Evolutionary conservation across 2,329 filamentous ascomycete species (phyloP), one percentile per base, ranked within the genome.

Genomic region (Pezicula rhizophila): DNA sequence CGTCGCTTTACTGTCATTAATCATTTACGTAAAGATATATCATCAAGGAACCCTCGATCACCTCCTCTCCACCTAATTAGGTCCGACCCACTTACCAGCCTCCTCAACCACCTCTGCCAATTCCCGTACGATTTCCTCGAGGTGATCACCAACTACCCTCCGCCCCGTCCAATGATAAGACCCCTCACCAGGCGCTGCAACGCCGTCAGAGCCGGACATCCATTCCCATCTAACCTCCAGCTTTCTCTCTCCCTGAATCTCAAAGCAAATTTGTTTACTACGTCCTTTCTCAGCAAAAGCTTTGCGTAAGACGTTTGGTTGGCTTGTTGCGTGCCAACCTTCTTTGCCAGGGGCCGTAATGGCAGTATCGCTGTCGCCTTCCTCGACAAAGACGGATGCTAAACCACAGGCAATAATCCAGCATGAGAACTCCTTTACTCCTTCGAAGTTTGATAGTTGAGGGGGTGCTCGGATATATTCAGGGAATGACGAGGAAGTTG

Each of bases 391-490:
- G 10, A 42, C 44, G 6, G 47, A 25, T 10, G 61, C 55, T 3
- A 63, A 48, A 11, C 56, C 52, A 48, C 56, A 60, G 18, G 54
- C 44, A 5, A 54, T 55, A n/a, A 55, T 55, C 46, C 55, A 62
- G 28, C 51, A 51, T 11, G 63, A 34, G 42, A 62, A 63, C 10
- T 61, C 57, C 14, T 57, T 45, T 5, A 62, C 46, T 4, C 51
- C 45, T 5, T 23, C n/a, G 35, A 60, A 48, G 8, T 42, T 38
- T 8, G 46, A 40, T 11, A 57, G n/a, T 5, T 43, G 15, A 23
- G 45, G 42, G 4, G 53, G 56, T 5, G 59, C 38, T 11, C 51
- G 51, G 45, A 55, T 59, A 2, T 48, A 51, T 5, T 44, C 44
- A 8, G 48, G 47, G 14, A 59, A 34, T 2, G 51, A 46, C 10